Evolutionary conservation across 1,139 yeast species (phyloP).

Genomic region (Kazachstania sp.): DNA sequence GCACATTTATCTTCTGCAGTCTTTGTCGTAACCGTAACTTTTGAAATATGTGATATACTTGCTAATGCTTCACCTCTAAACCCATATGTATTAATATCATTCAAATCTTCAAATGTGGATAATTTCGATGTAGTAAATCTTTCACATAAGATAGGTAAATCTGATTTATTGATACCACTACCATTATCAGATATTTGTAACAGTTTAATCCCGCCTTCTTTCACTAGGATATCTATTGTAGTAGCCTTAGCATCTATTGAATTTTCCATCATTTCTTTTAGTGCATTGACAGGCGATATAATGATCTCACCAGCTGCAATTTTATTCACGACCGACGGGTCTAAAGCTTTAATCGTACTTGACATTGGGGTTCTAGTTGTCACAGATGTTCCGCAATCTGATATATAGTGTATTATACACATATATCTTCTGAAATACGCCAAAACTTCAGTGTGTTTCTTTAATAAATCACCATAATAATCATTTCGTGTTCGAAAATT

Average conservation of each 20-base stretch:
- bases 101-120: slow-evolving; percentile 42
- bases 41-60: slow-evolving; percentile 54
- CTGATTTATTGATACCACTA: slow-evolving; percentile 53
- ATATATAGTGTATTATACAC: too few relatives aligned
- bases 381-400: neutral
- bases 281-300: slow-evolving; percentile 81
- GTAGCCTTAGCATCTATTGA: slow-evolving; percentile 68
- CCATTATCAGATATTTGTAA: slow-evolving; percentile 73
- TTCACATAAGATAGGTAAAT: slow-evolving; percentile 52
- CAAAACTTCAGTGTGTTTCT: too few relatives aligned
- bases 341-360: slow-evolving; percentile 19
- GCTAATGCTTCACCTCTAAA: slow-evolving; percentile 79
- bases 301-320: slow-evolving; percentile 98
- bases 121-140: slow-evolving; percentile 71
- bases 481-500: too few relatives aligned
- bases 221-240: slow-evolving; percentile 52
- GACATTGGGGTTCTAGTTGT: slow-evolving; percentile 6
- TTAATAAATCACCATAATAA: too few relatives aligned
- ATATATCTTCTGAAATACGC: too few relatives aligned
- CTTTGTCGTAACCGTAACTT: slow-evolving; percentile 73
- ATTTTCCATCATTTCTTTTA: slow-evolving; percentile 72
- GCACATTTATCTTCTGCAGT: slow-evolving; percentile 57
- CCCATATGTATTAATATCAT: slow-evolving; percentile 51
- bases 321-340: slow-evolving; percentile 57
- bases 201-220: slow-evolving; percentile 55